phyloP scores from a whole-genome alignment of 2,329 filamentous ascomycete species.

The Pestalotiopsis sp. region DNA sequence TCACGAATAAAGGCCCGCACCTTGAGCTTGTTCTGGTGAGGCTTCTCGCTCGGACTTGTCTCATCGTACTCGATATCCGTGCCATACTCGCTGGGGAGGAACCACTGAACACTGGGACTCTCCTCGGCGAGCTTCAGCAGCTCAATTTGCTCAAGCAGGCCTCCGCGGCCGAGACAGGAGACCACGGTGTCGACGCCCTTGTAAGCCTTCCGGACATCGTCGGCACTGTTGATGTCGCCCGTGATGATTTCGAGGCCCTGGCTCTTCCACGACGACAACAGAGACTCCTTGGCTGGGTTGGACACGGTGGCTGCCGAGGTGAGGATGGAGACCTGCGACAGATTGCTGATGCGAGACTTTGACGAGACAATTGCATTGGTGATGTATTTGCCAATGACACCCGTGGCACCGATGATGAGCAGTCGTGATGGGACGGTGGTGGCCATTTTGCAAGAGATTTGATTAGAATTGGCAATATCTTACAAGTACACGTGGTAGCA shows the following conservation, averaged over 20 bases:
- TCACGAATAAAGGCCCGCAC: constrained; percentile 57
- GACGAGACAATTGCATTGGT: constrained; percentile 32
- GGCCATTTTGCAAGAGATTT: constrained; percentile 16
- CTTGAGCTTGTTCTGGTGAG: constrained; percentile 64
- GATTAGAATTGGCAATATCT: too few relatives aligned
- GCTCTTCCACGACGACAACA: constrained; percentile 43
- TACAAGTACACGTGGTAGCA: not conserved
- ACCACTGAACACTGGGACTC: constrained; percentile 50
- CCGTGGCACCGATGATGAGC: constrained; percentile 36
- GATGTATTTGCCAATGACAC: constrained; percentile 37
- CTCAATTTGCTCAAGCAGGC: constrained; percentile 55
- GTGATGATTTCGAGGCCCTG: constrained; percentile 56
- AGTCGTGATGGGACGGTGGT: constrained; percentile 27
- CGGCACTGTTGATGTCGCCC: constrained; percentile 53
- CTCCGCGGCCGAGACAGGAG: constrained; percentile 59
- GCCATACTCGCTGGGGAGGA: constrained; percentile 63
- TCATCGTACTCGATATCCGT: constrained; percentile 59
- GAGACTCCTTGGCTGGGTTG: constrained; percentile 43
- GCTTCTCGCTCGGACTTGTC: constrained; percentile 55
- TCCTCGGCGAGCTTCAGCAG: constrained; percentile 57
- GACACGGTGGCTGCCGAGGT: constrained; percentile 55
- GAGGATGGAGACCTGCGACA: constrained; percentile 46
- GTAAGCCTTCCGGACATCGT: constrained; percentile 56
- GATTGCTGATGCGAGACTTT: constrained; percentile 30
- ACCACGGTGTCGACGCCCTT: constrained; percentile 59